These are phyloP conservation scores for Plasmopara halstedii DNA, from an alignment of 352 stramenopile genomes.

Conservation along the genomic window DNA sequence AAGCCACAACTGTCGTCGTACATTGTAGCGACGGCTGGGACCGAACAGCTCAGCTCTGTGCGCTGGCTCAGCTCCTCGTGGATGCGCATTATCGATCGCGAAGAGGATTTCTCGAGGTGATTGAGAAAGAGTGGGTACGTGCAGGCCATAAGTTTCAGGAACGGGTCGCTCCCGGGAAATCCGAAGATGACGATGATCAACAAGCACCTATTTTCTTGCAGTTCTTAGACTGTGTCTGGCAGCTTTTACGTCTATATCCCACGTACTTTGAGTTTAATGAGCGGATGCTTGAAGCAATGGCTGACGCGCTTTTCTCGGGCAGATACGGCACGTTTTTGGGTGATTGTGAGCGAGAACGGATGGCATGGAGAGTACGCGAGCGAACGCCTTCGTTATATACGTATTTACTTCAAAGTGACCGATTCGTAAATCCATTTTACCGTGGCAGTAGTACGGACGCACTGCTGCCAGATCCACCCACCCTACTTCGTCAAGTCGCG, in stretches of 20 bases:
- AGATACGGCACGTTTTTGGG: constrained; percentile 83
- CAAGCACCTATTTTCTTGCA: constrained; percentile 85
- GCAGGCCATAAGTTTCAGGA: constrained; percentile 88
- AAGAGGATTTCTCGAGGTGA: constrained; percentile 67
- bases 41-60: constrained; percentile 80
- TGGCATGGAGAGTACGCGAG: constrained; percentile 33
- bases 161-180: constrained; percentile 55
- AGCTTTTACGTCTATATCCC: constrained; percentile 71
- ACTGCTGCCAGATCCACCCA: constrained; percentile 45
- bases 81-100: constrained; percentile 84
- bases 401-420: constrained; percentile 37
- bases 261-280: constrained; percentile 84
- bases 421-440: constrained; percentile 72
- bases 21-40: constrained; percentile 92
- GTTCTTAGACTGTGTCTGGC: constrained; percentile 87
- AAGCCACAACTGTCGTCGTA: constrained; percentile 74
- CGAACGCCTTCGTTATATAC: constrained; percentile 72
- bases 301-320: constrained; percentile 64
- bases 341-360: constrained; percentile 80
- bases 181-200: constrained; percentile 63
- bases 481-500: constrained; percentile 61
- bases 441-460: constrained; percentile 34
- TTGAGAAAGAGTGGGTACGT: constrained; percentile 84
- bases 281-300: constrained; percentile 56
- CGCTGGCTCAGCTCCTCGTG: constrained; percentile 81